Evolutionary conservation across 2,329 filamentous ascomycete genomes (phyloP).

Genomic region (Alternaria viburni): DNA sequence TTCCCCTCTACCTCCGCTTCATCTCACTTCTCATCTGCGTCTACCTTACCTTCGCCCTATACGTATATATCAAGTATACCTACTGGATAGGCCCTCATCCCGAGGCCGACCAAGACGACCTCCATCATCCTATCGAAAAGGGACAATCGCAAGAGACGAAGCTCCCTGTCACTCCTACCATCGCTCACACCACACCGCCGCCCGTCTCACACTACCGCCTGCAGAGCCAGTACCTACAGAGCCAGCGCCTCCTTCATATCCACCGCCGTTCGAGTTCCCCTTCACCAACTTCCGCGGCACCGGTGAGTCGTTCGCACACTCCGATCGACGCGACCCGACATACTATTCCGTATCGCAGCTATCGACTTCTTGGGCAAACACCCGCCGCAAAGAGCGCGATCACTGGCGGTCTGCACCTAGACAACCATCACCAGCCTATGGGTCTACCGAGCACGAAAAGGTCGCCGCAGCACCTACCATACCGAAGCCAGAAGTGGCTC

Average conservation of each 20-base stretch:
- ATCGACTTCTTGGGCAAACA: not conserved
- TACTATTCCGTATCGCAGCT: not conserved
- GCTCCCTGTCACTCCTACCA: not conserved
- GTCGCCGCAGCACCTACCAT: not conserved
- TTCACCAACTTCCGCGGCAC: slow-evolving; percentile 9
- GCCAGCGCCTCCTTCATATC: not conserved
- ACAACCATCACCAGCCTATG: not conserved
- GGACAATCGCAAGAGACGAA: not conserved
- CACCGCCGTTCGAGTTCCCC: not conserved
- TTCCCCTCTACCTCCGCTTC: not conserved
- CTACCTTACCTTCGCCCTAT: not conserved
- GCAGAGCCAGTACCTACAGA: not conserved
- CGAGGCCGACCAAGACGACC: not conserved
- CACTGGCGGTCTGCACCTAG: not conserved
- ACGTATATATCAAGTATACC: not conserved
- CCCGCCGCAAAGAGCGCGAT: not conserved
- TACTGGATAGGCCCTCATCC: not conserved
- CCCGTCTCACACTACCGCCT: not conserved
- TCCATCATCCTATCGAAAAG: not conserved
- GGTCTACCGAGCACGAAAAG: not conserved
- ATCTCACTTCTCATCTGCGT: not conserved
- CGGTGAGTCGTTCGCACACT: slow-evolving; percentile 1
- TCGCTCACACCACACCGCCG: not conserved
- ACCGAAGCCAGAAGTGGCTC: not conserved
- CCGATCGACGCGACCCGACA: not conserved